A percentile compares a stretch with the other conserved stretches of the same genome.
Conservation (phyloP, 2,329 filamentous ascomycete species). For the Alternaria sp. region DNA sequence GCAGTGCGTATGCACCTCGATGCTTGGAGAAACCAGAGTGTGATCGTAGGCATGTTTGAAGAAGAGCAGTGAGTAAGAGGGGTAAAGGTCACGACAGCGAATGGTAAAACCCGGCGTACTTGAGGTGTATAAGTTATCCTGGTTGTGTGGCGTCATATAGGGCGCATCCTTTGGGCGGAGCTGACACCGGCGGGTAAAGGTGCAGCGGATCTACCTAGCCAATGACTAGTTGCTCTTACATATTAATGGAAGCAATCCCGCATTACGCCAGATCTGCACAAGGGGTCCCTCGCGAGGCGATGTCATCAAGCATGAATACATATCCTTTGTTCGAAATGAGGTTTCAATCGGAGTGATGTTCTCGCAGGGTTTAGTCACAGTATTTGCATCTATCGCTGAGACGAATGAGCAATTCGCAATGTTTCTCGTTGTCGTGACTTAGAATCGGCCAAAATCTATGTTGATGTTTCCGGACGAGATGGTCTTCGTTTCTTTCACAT, state of each 20-base stretch:
- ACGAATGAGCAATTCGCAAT: too few relatives aligned
- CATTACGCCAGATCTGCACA: too few relatives aligned
- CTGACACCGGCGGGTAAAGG: neutral
- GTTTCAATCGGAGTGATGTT: too few relatives aligned
- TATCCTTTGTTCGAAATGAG: too few relatives aligned
- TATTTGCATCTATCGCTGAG: too few relatives aligned
- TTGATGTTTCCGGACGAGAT: too few relatives aligned
- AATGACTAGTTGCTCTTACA: neutral
- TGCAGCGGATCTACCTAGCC: neutral
- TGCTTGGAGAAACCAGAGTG: constrained; percentile 59
- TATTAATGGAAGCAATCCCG: neutral
- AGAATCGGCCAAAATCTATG: too few relatives aligned
- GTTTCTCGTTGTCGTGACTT: too few relatives aligned
- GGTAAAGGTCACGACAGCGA: neutral
- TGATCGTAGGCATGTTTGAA: constrained; percentile 39
- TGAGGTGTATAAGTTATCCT: neutral
- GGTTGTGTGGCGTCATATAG: neutral
- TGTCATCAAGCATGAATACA: too few relatives aligned
- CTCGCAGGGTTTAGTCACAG: too few relatives aligned
- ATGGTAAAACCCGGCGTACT: neutral
- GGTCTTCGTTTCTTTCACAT: too few relatives aligned
- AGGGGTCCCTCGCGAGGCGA: too few relatives aligned
- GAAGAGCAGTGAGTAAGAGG: neutral
- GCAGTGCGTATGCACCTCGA: constrained; percentile 57
- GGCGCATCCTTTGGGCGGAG: neutral